Evolutionary conservation across 2,329 filamentous ascomycete genomes (phyloP).

Genomic region (Colletotrichum sp.): DNA sequence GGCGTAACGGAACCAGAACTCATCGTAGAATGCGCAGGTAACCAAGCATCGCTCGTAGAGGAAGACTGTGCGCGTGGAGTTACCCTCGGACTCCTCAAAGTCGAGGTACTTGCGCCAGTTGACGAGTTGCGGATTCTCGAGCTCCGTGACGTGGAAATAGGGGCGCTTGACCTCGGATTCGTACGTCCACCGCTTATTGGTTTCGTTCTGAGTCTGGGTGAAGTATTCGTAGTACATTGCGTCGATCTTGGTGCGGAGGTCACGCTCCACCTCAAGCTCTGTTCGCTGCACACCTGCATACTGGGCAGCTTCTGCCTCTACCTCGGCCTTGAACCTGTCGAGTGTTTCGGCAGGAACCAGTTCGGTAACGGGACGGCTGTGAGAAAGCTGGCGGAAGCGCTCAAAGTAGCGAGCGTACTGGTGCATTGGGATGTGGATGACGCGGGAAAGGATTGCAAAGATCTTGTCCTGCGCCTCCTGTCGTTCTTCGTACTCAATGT

Average conservation of each 20-base stretch:
- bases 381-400: slow-evolving; percentile 79
- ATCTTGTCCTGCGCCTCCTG: slow-evolving; percentile 84
- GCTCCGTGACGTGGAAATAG: slow-evolving; percentile 94
- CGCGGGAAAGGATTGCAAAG: slow-evolving; percentile 79
- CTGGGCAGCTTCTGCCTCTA: slow-evolving; percentile 66
- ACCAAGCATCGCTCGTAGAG: slow-evolving; percentile 94
- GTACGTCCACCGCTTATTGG: slow-evolving; percentile 91
- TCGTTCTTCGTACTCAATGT: slow-evolving; percentile 94
- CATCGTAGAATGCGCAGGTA: slow-evolving; percentile 92
- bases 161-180: slow-evolving; percentile 94
- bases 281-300: slow-evolving; percentile 60
- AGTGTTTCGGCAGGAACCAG: slow-evolving; percentile 73
- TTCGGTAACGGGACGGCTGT: slow-evolving; percentile 73
- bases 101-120: slow-evolving; percentile 98
- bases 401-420: slow-evolving; percentile 96
- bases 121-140: slow-evolving; percentile 80
- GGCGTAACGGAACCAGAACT: slow-evolving; percentile 97
- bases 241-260: slow-evolving; percentile 81
- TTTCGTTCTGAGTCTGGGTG: slow-evolving; percentile 81
- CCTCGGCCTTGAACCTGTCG: slow-evolving; percentile 70
- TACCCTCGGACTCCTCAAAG: slow-evolving; percentile 87
- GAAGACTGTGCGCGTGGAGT: slow-evolving; percentile 76
- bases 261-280: slow-evolving; percentile 82
- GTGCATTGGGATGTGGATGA: slow-evolving; percentile 91
- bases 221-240: slow-evolving; percentile 82